A percentile compares a stretch with the other conserved stretches of the same genome.
phyloP scores from a whole-genome alignment of 2,329 filamentous ascomycete genomes.

The Colletotrichum lini region DNA sequence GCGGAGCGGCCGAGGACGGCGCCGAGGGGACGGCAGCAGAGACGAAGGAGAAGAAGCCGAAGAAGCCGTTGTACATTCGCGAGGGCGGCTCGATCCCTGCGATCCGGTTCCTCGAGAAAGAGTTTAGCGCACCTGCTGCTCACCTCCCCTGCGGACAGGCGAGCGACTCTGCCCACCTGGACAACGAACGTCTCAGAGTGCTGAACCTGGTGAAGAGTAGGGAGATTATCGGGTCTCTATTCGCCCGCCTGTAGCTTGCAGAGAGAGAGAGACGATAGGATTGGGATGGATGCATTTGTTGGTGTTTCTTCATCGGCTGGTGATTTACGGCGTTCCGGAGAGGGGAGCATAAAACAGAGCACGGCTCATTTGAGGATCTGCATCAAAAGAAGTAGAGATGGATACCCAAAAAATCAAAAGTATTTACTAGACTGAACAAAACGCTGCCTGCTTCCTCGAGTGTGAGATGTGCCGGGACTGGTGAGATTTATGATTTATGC shows the following conservation, averaged over 20 bases:
- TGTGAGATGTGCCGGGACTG: background rate
- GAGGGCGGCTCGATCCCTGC: conserved; percentile 96
- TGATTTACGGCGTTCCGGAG: background rate
- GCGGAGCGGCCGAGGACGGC: conserved; percentile 42
- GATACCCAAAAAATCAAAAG: conserved; percentile 37
- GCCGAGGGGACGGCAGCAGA: background rate
- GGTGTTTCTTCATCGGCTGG: too few relatives aligned
- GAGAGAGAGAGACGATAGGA: too few relatives aligned
- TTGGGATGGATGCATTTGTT: background rate
- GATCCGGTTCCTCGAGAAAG: conserved; percentile 94
- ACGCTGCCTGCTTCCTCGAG: background rate
- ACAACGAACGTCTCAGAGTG: conserved; percentile 93
- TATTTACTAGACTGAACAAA: background rate
- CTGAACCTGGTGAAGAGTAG: conserved; percentile 91
- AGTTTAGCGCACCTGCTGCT: conserved; percentile 90
- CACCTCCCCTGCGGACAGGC: conserved; percentile 96
- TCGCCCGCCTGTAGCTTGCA: conserved; percentile 71
- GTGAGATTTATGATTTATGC: background rate
- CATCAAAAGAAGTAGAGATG: conserved; percentile 17
- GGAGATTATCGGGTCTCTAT: conserved; percentile 91
- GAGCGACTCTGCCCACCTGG: conserved; percentile 92
- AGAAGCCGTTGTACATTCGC: conserved; percentile 89
- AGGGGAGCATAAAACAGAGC: background rate
- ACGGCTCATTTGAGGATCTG: background rate
- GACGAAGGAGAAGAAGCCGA: conserved; percentile 51